A percentile compares a stretch with the other conserved stretches of the same genome.
Evolutionary conservation across 345 rosid genomes (phyloP).

Genomic region (Hibiscus tridactylites): DNA sequence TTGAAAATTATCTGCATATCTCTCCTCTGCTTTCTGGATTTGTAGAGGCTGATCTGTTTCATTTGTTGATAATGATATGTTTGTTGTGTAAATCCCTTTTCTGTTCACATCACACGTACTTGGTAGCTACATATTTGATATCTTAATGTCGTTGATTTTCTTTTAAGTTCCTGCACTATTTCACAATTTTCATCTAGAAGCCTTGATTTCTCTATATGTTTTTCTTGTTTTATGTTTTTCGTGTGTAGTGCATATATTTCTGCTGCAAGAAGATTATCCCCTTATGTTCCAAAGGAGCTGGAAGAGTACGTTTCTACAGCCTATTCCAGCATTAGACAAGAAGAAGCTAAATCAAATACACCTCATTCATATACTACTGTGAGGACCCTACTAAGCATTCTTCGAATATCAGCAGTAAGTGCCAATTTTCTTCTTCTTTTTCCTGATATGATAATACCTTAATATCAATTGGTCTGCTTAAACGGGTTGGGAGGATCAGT

Average conservation of each 20-base stretch:
- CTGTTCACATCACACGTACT: background rate
- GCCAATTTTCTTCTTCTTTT: background rate
- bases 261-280: conserved; percentile 82
- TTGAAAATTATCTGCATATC: background rate
- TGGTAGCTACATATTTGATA: background rate
- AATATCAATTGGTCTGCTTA: background rate
- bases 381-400: conserved; percentile 89
- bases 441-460: background rate
- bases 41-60: background rate
- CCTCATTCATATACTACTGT: conserved; percentile 95
- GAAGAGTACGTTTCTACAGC: conserved; percentile 94
- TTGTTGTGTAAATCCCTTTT: background rate
- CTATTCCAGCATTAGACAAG: conserved; percentile 87
- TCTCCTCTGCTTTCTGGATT: background rate
- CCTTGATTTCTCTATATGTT: conserved; percentile 10
- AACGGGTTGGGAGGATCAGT: background rate
- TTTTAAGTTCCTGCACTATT: background rate
- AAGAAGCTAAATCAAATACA: conserved; percentile 80
- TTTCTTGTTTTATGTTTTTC: conserved; percentile 10
- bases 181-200: background rate
- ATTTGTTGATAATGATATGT: background rate
- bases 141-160: background rate
- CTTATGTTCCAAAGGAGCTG: conserved; percentile 71
- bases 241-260: conserved; percentile 77
- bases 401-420: conserved; percentile 93